Evolutionary conservation across 495 filamentous ascomycete genomes (phyloP).

Genomic region (Trichoderma parareesei): DNA sequence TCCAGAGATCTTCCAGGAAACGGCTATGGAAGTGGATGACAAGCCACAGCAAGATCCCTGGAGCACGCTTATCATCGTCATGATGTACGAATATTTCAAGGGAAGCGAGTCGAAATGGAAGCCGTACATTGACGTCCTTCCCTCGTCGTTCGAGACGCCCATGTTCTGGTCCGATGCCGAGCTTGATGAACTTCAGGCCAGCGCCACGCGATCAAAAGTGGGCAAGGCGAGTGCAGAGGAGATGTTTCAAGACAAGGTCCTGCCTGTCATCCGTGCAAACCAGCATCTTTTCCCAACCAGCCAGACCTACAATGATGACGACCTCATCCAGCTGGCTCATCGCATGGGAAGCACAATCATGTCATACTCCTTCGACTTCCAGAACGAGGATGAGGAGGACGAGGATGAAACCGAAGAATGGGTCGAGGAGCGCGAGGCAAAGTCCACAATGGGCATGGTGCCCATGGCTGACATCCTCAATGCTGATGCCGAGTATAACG

Average conservation of each 20-base stretch:
- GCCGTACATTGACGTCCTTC: conserved; percentile 75
- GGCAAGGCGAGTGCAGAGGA: conserved; percentile 64
- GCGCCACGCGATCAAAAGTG: conserved; percentile 68
- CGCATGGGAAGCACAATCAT: conserved; percentile 81
- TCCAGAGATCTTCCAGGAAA: conserved; percentile 32
- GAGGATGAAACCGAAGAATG: conserved; percentile 53
- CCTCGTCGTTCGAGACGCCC: conserved; percentile 69
- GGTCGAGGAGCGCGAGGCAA: conserved; percentile 61
- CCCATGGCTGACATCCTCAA: conserved; percentile 90
- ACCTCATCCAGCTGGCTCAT: conserved; percentile 57
- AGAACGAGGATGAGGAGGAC: conserved; percentile 38
- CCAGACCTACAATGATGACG: conserved; percentile 32
- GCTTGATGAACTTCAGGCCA: conserved; percentile 65
- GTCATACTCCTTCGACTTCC: conserved; percentile 90
- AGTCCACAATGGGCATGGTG: conserved; percentile 70
- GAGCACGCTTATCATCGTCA: conserved; percentile 59
- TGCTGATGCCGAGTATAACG: conserved; percentile 75
- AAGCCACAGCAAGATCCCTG: conserved; percentile 31
- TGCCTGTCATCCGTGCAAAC: conserved; percentile 45
- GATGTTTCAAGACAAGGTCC: conserved; percentile 53
- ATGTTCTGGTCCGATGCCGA: conserved; percentile 83
- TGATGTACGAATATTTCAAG: conserved; percentile 68
- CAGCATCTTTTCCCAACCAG: conserved; percentile 38
- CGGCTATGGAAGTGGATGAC: conserved; percentile 21
- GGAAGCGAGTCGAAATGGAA: conserved; percentile 61